Base-by-base conservation (phyloP, 768 basidiomycete genomes). In the Omphalotus guepiniiformis region DNA sequence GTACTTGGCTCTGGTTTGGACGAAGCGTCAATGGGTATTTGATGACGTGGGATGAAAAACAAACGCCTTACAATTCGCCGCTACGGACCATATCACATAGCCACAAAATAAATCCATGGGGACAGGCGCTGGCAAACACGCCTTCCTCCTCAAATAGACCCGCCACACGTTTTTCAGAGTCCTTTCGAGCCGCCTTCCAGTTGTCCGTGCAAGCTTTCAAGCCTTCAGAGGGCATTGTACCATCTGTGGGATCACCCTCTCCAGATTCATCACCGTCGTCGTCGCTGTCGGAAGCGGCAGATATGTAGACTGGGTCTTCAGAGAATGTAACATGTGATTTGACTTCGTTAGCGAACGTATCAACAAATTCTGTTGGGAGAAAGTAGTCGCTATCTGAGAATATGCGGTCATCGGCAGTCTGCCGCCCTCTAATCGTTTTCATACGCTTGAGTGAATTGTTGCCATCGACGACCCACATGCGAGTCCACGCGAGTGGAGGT, bases 391-490 rank as follows among this genome's bases (percentile, higher is more conserved):
- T 59, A 27, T 57, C 48, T 1, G 16, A 29, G 52, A 27, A 6
- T 32, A 69, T 71, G 2, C 64, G 61, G 48, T 72, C 65, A 38
- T 65, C 53, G n/a, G 55, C 56, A 13, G 54, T 22, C 25, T 53
- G 23, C 35, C 47, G 45, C 7, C 22, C 37, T 2, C 54, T 51
- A 1, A 50, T 27, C 4, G 23, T 42, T n/a, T 26, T 19, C 19
- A 48, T 23, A 4, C 46, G 50, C 32, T n/a, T n/a, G n/a, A n/a
- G n/a, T n/a, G n/a, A n/a, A n/a, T n/a, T n/a, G n/a, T n/a, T n/a
- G n/a, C n/a, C n/a, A n/a, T n/a, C n/a, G n/a, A n/a, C n/a, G n/a
- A n/a, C n/a, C n/a, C n/a, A n/a, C n/a, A n/a, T n/a, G n/a, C 9
- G 9, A 9, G 9, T 32, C 30, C 30, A 32, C 30, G n/a, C n/a